Evolutionary conservation across 2,329 filamentous ascomycete species (phyloP).

Genomic region (Pseudomassariella vexata): DNA sequence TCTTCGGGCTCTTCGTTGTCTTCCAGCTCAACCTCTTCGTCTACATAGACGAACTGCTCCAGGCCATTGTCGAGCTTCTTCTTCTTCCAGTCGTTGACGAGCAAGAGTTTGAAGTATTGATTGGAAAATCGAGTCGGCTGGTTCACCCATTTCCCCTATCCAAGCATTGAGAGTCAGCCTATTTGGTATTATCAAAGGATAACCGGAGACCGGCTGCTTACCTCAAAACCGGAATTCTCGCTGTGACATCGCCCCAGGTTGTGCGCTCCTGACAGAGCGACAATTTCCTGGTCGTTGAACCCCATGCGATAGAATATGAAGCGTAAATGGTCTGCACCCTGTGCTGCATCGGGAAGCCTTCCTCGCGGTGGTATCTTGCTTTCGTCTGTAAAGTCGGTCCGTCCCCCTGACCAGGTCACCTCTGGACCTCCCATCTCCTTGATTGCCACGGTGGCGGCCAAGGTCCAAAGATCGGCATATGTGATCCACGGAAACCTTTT

Average conservation of each 20-base stretch:
- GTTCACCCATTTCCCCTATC: conserved; percentile 30
- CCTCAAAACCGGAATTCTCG: conserved; percentile 25
- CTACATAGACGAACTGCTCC: conserved; percentile 51
- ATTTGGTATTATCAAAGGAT: no score
- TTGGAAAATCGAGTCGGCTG: conserved; percentile 31
- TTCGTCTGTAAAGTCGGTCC: conserved; percentile 58
- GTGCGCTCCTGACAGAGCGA: conserved; percentile 80
- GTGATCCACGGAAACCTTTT: conserved; percentile 55
- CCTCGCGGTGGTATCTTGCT: conserved; percentile 53
- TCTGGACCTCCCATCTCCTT: conserved; percentile 54
- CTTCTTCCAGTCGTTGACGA: conserved; percentile 22
- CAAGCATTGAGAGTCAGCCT: no score
- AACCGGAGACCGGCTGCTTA: no score
- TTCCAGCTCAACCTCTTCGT: conserved; percentile 39
- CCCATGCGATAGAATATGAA: conserved; percentile 93
- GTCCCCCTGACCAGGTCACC: conserved; percentile 50
- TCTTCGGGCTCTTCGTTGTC: conserved; percentile 53
- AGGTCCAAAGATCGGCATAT: conserved; percentile 60
- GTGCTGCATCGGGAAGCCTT: conserved; percentile 66
- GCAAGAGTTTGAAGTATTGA: conserved; percentile 28
- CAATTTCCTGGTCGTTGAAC: conserved; percentile 92
- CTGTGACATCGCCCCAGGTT: conserved; percentile 65
- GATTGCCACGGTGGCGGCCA: conserved; percentile 54
- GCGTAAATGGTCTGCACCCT: conserved; percentile 77
- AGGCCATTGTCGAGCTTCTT: conserved; percentile 21